phyloP scores from a whole-genome alignment of 148 eudicot species.

The Selenicereus undatus region DNA sequence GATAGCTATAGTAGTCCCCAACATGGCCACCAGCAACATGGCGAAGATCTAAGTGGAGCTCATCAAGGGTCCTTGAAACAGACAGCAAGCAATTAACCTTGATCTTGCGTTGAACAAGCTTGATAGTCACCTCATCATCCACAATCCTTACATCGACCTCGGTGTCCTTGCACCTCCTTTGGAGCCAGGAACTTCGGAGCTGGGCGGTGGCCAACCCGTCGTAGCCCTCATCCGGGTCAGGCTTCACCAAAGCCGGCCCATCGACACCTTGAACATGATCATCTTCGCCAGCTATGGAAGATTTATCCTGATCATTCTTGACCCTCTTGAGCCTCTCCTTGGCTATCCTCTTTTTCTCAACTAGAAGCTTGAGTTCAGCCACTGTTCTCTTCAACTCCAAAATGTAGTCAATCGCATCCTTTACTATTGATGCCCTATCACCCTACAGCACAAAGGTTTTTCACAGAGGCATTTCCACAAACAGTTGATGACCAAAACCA shows the following conservation, averaged over 20 bases:
- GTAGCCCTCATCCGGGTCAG: conserved; percentile 37
- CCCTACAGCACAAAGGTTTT: conserved; percentile 24
- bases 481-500: neutral
- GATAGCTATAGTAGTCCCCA: conserved; percentile 82
- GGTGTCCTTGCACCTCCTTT: conserved; percentile 74
- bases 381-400: conserved; percentile 66
- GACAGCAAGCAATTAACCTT: conserved; percentile 54
- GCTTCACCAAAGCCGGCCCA: conserved; percentile 19
- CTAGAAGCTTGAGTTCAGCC: conserved; percentile 59
- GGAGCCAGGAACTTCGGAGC: conserved; percentile 84
- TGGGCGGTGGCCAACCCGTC: conserved; percentile 32
- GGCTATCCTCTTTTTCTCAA: conserved; percentile 60
- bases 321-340: conserved; percentile 61
- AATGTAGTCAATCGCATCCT: conserved; percentile 75
- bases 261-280: conserved; percentile 1
- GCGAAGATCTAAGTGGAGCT: conserved; percentile 74
- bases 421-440: conserved; percentile 81
- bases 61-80: conserved; percentile 80
- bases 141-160: conserved; percentile 86
- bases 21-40: conserved; percentile 97
- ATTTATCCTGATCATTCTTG: conserved; percentile 37
- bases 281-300: conserved; percentile 20
- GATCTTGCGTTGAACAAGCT: conserved; percentile 79
- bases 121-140: conserved; percentile 83
- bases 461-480: neutral